Evolutionary conservation across 805 yeast genomes (phyloP), one percentile per base, ranked within the genome.

Genomic region (Saccharomyces kudriavzevii): DNA sequence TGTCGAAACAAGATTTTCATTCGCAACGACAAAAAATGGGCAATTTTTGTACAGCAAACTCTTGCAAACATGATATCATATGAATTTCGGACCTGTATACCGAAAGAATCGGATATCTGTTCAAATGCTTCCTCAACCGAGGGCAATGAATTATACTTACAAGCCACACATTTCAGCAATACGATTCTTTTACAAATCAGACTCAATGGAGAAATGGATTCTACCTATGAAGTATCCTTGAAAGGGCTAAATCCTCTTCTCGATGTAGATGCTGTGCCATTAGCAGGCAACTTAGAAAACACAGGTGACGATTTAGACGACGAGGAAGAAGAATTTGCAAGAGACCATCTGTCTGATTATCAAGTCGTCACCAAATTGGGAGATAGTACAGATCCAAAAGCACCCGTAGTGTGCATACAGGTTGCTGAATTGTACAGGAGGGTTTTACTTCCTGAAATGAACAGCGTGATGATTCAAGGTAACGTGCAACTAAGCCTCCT

Each of bases 341-440:
- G 63, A 13, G 72, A 67, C 53, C 56, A 59, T 27, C 52, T 69
- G 40, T 57, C 70, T 0, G 74, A 74, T n/a, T 71, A 74, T 13
- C 79, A 79, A 47, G 79, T 82, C 0, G 58, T 65, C 1, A 68
- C 79, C 14, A 67, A 77, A 25, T 69, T 79, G 20, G 84, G 84
- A 1, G 74, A 78, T 56, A 70, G 77, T 20, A 68, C 68, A 46
- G 78, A 80, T 58, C 59, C 74, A 54, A 78, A 79, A 58, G 61
- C 78, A 29, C 78, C 75, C 47, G 75, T 80, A 13, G 67, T 80
- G 5, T 80, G 79, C 25, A 63, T 77, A 4, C 82, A 80, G 58
- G 61, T 68, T 26, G 68, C 67, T 0, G 67, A 67, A 52, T 67
- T 80, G 28, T 63, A 64, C 49, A 56, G 60, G 25, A 59, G 58